These are phyloP conservation scores for Aspergillus neoniger DNA, from an alignment of 2,329 filamentous ascomycete species.

Conservation along the genomic window DNA sequence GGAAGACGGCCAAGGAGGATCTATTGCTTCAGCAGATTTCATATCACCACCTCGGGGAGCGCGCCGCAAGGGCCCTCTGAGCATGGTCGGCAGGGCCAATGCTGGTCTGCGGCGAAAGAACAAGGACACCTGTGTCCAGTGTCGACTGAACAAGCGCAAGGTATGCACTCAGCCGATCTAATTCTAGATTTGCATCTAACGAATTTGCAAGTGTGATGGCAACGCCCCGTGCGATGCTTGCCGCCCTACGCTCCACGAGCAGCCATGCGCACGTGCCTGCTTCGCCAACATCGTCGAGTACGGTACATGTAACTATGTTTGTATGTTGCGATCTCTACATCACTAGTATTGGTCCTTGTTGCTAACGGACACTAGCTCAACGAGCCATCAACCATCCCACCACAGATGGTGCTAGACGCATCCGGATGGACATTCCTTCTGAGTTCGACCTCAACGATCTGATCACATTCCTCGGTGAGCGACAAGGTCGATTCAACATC, in stretches of 20 bases:
- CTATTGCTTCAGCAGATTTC: conserved; percentile 44
- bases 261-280: conserved; percentile 47
- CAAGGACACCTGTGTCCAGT: conserved; percentile 48
- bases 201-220: conserved; percentile 40
- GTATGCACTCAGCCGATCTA: conserved; percentile 25
- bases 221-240: conserved; percentile 46
- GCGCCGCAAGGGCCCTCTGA: conserved; percentile 45
- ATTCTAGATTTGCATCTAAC: neutral
- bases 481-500: conserved; percentile 47
- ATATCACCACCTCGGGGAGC: conserved; percentile 46
- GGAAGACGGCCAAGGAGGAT: conserved; percentile 46
- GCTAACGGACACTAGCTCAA: conserved; percentile 40
- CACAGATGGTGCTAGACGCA: conserved; percentile 34
- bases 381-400: conserved; percentile 47
- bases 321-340: conserved; percentile 28
- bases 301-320: conserved; percentile 50
- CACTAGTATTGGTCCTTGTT: conserved; percentile 1
- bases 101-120: conserved; percentile 47
- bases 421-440: conserved; percentile 45
- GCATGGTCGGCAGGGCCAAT: conserved; percentile 42
- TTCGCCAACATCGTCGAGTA: conserved; percentile 49
- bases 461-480: conserved; percentile 39
- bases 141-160: conserved; percentile 48
- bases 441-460: conserved; percentile 44
- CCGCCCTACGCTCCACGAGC: conserved; percentile 44